These are phyloP conservation scores for Lentinula aciculospora DNA, from an alignment of 768 basidiomycete species.

Conservation along the genomic window DNA sequence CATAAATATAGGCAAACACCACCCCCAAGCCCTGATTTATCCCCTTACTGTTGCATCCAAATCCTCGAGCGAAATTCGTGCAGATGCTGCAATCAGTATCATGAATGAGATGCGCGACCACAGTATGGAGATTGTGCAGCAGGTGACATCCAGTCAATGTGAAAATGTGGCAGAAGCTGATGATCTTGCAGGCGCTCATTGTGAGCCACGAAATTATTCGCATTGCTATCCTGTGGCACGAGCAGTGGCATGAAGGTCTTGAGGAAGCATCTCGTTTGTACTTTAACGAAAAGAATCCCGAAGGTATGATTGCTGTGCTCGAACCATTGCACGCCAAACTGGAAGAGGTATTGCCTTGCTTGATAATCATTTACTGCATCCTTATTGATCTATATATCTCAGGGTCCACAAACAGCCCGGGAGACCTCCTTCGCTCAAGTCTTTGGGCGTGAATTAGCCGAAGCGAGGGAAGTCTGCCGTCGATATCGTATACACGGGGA, in stretches of 20 bases:
- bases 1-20: conserved; percentile 90
- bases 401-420: conserved; percentile 92
- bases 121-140: conserved; percentile 79
- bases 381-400: conserved; percentile 5
- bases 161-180: background rate
- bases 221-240: conserved; percentile 98
- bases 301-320: conserved; percentile 91
- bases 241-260: conserved; percentile 96
- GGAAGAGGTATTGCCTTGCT: conserved; percentile 54
- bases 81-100: conserved; percentile 77
- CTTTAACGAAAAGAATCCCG: conserved; percentile 95
- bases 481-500: conserved; percentile 86
- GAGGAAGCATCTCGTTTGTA: conserved; percentile 96
- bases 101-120: conserved; percentile 95
- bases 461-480: conserved; percentile 87
- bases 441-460: conserved; percentile 87
- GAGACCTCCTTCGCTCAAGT: conserved; percentile 94
- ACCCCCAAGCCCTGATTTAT: conserved; percentile 97
- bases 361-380: background rate
- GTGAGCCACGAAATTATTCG: conserved; percentile 95
- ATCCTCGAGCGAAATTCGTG: conserved; percentile 80
- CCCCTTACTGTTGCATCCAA: conserved; percentile 94
- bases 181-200: conserved; percentile 54
- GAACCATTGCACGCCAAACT: conserved; percentile 92
- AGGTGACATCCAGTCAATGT: conserved; percentile 37